A percentile compares a stretch with the other conserved stretches of the same genome.
Conservation (phyloP, 2,329 filamentous ascomycete species). For the Cyphellophora attinorum region DNA sequence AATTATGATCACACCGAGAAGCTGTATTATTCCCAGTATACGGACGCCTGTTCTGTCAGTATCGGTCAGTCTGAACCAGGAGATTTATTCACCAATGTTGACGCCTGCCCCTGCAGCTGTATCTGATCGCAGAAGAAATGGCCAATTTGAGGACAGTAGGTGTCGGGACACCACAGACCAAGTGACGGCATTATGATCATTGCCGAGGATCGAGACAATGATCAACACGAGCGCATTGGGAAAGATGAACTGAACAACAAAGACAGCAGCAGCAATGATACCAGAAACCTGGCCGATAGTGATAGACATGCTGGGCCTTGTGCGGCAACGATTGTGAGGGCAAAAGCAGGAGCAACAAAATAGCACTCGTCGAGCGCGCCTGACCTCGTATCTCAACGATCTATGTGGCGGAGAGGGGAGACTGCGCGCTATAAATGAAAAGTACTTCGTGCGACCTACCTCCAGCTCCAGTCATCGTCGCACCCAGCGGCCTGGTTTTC, state of each 20-base stretch:
- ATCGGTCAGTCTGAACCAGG: too few relatives aligned
- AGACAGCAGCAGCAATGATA: conserved; percentile 29
- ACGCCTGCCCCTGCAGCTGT: conserved; percentile 24
- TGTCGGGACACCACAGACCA: conserved; percentile 29
- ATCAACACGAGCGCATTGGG: conserved; percentile 28
- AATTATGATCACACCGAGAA: conserved; percentile 24
- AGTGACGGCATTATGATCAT: conserved; percentile 28
- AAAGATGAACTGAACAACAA: conserved; percentile 27
- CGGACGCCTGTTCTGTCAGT: too few relatives aligned
- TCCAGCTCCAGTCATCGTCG: too few relatives aligned
- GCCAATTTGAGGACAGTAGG: conserved; percentile 31
- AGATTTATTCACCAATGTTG: too few relatives aligned
- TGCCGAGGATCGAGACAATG: conserved; percentile 25
- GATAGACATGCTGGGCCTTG: conserved; percentile 7
- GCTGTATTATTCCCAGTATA: conserved; percentile 19
- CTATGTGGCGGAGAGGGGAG: too few relatives aligned
- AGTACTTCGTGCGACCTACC: too few relatives aligned
- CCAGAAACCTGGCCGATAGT: conserved; percentile 31
- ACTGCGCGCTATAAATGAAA: too few relatives aligned
- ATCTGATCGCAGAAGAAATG: conserved; percentile 31
- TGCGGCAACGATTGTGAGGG: too few relatives aligned
- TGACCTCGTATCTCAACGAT: too few relatives aligned
- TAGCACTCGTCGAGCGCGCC: too few relatives aligned
- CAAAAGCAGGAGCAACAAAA: too few relatives aligned
- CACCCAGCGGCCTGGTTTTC: too few relatives aligned